These are phyloP conservation scores for Pichia kluyveri DNA, from an alignment of 805 yeast species.

Conservation along the genomic window DNA sequence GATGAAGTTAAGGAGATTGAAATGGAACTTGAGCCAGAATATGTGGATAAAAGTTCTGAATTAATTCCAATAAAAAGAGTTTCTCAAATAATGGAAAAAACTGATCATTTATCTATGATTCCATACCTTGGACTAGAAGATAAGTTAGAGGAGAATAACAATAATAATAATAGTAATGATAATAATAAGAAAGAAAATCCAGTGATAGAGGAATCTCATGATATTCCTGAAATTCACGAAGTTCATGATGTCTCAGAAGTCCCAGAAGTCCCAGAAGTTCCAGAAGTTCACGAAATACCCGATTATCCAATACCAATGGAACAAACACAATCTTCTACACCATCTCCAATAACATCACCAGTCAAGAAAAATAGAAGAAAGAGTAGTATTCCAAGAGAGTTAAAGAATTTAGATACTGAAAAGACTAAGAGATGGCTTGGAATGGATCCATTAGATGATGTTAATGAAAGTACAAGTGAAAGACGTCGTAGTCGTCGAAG, in stretches of 20 bases:
- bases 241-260: too few species aligned
- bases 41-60: slow-evolving; percentile 6
- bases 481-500: slow-evolving; percentile 32
- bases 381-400: slow-evolving; percentile 25
- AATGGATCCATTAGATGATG: slow-evolving; percentile 20
- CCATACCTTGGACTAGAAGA: slow-evolving; percentile 2
- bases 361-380: slow-evolving; percentile 1
- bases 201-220: too few species aligned
- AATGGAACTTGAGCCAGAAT: slow-evolving; percentile 18
- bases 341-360: neutral
- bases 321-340: too few species aligned
- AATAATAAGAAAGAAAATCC: too few species aligned
- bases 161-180: neutral
- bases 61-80: slow-evolving; percentile 4
- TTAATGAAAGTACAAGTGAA: slow-evolving; percentile 7
- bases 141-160: slow-evolving; percentile 1
- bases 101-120: slow-evolving; percentile 1
- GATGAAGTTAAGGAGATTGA: neutral
- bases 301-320: too few species aligned
- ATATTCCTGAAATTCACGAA: too few species aligned
- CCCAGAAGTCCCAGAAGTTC: too few species aligned
- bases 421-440: slow-evolving; percentile 13
- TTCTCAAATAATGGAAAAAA: slow-evolving; percentile 7
- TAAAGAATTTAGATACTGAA: slow-evolving; percentile 29
- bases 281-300: too few species aligned